These are phyloP conservation scores for Amaranthus cruentus DNA, from an alignment of 148 eudicot species.

Conservation along the genomic window DNA sequence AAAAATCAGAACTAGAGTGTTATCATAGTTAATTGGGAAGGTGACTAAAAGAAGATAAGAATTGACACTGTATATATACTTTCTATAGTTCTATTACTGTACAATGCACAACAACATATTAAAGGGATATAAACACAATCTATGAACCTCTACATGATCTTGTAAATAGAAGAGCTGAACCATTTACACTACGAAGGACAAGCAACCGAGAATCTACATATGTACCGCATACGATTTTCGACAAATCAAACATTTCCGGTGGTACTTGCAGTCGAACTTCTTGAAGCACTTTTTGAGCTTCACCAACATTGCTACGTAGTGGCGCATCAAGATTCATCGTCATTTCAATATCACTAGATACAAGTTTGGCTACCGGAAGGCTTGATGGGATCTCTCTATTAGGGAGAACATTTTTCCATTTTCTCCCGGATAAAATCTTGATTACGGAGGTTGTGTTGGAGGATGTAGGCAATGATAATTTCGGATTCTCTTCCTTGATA, in stretches of 20 bases:
- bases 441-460: slow-evolving; percentile 34
- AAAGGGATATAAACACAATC: background rate
- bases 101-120: too few relatives aligned
- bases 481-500: slow-evolving; percentile 42
- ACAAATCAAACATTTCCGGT: slow-evolving; percentile 85
- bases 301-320: slow-evolving; percentile 36
- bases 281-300: slow-evolving; percentile 45
- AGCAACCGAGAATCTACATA: slow-evolving; percentile 79
- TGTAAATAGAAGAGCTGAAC: slow-evolving; percentile 74
- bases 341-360: slow-evolving; percentile 50
- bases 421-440: slow-evolving; percentile 52
- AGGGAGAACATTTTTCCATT: slow-evolving; percentile 79
- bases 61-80: too few relatives aligned
- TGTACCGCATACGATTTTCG: slow-evolving; percentile 86
- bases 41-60: too few relatives aligned
- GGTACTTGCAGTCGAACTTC: slow-evolving; percentile 76
- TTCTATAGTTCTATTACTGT: too few relatives aligned
- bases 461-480: slow-evolving; percentile 22
- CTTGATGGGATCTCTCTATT: slow-evolving; percentile 79
- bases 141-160: slow-evolving; percentile 39
- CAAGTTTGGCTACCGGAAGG: slow-evolving; percentile 75
- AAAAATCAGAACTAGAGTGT: too few relatives aligned
- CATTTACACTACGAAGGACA: slow-evolving; percentile 68
- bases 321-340: slow-evolving; percentile 52
- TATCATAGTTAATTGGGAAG: too few relatives aligned